Conservation (phyloP, 2,329 filamentous ascomycete genomes). For the Arachnopeziza araneosa region DNA sequence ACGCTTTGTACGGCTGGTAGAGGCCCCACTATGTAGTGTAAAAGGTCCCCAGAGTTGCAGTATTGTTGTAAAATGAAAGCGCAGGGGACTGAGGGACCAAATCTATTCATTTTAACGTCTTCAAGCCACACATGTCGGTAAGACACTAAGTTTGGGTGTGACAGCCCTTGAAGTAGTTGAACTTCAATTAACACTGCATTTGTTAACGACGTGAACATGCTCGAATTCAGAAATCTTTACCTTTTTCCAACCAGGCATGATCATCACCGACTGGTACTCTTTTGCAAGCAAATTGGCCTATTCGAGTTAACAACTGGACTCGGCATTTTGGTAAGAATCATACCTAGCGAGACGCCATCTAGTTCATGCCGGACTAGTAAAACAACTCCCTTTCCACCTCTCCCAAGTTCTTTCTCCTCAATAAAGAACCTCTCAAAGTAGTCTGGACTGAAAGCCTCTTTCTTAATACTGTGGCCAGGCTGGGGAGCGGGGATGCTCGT, state of each 20-base stretch:
- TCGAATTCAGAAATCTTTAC: constrained; percentile 6
- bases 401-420: constrained; percentile 78
- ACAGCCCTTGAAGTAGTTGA: constrained; percentile 83
- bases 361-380: constrained; percentile 89
- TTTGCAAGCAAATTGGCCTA: constrained; percentile 86
- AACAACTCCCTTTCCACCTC: constrained; percentile 91
- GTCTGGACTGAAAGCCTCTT: constrained; percentile 80
- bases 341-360: constrained; percentile 74
- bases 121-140: constrained; percentile 98
- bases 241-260: constrained; percentile 88
- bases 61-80: constrained; percentile 98
- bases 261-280: constrained; percentile 93
- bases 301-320: constrained; percentile 9
- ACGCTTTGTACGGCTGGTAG: constrained; percentile 55
- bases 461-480: constrained; percentile 67
- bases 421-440: constrained; percentile 94
- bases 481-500: constrained; percentile 42
- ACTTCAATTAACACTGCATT: constrained; percentile 74
- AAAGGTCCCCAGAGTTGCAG: constrained; percentile 88
- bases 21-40: constrained; percentile 76
- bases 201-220: constrained; percentile 9
- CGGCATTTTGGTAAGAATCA: not conserved
- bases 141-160: constrained; percentile 90
- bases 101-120: constrained; percentile 75
- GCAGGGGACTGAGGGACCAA: constrained; percentile 87